Conservation (phyloP, 768 basidiomycete genomes). For the Phanerochaete sordida region DNA sequence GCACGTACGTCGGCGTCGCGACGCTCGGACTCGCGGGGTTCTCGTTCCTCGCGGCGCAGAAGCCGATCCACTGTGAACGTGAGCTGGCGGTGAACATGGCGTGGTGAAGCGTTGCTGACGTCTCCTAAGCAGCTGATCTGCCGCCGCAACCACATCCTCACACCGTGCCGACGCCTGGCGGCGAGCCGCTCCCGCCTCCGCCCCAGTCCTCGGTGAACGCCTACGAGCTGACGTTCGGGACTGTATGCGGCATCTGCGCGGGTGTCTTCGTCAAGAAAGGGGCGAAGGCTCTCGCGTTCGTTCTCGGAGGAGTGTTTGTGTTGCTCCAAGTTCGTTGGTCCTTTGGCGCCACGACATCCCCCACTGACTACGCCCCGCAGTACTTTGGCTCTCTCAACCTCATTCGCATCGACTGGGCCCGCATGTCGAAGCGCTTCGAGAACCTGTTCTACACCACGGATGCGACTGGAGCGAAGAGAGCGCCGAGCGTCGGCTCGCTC, state of each 20-base stretch:
- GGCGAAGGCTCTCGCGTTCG: conserved; percentile 76
- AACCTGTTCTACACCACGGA: conserved; percentile 66
- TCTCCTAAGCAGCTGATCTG: neutral
- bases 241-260: conserved; percentile 82
- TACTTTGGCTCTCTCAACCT: conserved; percentile 74
- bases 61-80: conserved; percentile 53
- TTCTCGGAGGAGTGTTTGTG: conserved; percentile 89
- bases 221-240: conserved; percentile 86
- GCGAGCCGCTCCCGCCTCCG: conserved; percentile 39
- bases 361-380: conserved; percentile 34
- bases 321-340: conserved; percentile 67
- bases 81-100: conserved; percentile 9
- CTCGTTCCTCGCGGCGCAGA: conserved; percentile 29
- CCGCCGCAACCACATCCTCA: neutral
- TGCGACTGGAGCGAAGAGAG: conserved; percentile 44
- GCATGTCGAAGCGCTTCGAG: conserved; percentile 64
- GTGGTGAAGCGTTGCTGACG: neutral
- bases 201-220: conserved; percentile 73
- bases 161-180: neutral
- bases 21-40: conserved; percentile 43
- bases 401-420: conserved; percentile 80
- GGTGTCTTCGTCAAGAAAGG: conserved; percentile 97
- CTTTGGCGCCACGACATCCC: neutral
- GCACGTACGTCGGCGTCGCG: conserved; percentile 33
- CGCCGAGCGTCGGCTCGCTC: conserved; percentile 62